These are phyloP conservation scores for Mercurialis annua DNA, from an alignment of 345 rosid species.

Conservation along the genomic window DNA sequence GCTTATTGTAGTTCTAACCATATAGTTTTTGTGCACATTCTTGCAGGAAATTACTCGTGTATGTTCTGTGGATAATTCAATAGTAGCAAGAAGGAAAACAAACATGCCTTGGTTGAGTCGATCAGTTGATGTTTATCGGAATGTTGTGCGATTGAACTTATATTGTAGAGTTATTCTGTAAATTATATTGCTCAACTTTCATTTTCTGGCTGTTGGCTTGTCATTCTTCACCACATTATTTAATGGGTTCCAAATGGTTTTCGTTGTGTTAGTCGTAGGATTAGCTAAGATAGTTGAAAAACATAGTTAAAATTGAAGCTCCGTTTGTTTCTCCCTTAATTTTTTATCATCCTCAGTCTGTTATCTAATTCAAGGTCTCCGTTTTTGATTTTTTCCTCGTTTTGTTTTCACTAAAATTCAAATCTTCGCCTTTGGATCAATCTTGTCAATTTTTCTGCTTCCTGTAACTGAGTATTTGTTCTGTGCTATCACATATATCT, in stretches of 20 bases:
- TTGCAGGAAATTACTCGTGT: slow-evolving; percentile 14
- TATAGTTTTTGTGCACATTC: neutral
- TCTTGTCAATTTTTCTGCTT: neutral
- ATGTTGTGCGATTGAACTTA: slow-evolving; percentile 58
- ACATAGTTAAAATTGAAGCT: slow-evolving; percentile 1
- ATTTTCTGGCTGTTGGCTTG: slow-evolving; percentile 5
- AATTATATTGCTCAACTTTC: slow-evolving; percentile 10
- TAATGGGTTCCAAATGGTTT: slow-evolving; percentile 46
- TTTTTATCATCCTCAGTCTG: neutral
- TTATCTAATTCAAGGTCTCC: slow-evolving; percentile 13
- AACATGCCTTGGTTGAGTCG: slow-evolving; percentile 66
- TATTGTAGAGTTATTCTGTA: slow-evolving; percentile 90
- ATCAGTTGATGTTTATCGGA: slow-evolving; percentile 53
- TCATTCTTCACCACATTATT: slow-evolving; percentile 15
- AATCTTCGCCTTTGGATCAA: slow-evolving; percentile 8
- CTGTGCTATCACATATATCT: slow-evolving; percentile 12
- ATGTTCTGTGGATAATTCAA: neutral
- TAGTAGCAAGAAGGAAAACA: slow-evolving; percentile 28
- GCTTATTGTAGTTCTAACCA: neutral
- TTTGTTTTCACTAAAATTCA: slow-evolving; percentile 6
- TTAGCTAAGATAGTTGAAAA: slow-evolving; percentile 31
- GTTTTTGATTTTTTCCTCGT: neutral
- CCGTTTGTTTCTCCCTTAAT: slow-evolving; percentile 9
- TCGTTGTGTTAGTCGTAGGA: slow-evolving; percentile 43
- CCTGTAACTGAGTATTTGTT: slow-evolving; percentile 14